Base-by-base conservation (phyloP, 2,329 filamentous ascomycete genomes). In the Phialophora chinensis region DNA sequence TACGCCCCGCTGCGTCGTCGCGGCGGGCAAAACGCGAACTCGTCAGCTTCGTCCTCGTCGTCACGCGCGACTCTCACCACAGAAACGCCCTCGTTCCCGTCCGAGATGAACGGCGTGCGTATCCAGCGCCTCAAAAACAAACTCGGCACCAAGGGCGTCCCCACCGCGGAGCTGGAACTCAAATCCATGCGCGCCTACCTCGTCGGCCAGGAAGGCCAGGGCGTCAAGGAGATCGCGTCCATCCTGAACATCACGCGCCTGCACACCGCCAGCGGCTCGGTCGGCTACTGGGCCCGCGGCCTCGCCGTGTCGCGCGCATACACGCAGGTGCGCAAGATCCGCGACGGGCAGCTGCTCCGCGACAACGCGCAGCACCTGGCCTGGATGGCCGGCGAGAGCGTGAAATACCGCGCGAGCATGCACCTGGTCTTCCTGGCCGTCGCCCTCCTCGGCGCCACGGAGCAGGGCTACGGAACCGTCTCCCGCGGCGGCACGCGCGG, bases 121-220 rank as follows among this genome's bases (percentile, higher is more conserved):
- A 90, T 92, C 69, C 86, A 89, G 65, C 83, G 90, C 0, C 79
- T 93, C 17, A 92, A 93, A 78, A 86, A 86, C 75, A 93, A 92
- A 73, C 82, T 91, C 2, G 90, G 90, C 29, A 92, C 90, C 0
- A 86, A 86, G 55, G 82, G 87, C 0, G 79, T 93, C 0, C 90
- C 90, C 0, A 92, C 90, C 0, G 90, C 90, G 0, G 90, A 93
- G 75, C 82, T 93, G 0, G 88, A 89, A 66, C 81, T 91, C 2
- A 79, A 83, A 17, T 83, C 80, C n/a, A 86, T 87, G 82, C 84
- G 88, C 1, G 88, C 80, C 3, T 88, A 88, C 82, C 81, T 92
- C 5, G 78, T 93, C 31, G 91, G 91, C 5, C 78, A 83, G 3
- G 84, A 90, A 68, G 90, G 90, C 1, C 79, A 85, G 49, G 91